Base-by-base conservation (phyloP, 2,329 filamentous ascomycete species). In the Huntiella moniliformis region DNA sequence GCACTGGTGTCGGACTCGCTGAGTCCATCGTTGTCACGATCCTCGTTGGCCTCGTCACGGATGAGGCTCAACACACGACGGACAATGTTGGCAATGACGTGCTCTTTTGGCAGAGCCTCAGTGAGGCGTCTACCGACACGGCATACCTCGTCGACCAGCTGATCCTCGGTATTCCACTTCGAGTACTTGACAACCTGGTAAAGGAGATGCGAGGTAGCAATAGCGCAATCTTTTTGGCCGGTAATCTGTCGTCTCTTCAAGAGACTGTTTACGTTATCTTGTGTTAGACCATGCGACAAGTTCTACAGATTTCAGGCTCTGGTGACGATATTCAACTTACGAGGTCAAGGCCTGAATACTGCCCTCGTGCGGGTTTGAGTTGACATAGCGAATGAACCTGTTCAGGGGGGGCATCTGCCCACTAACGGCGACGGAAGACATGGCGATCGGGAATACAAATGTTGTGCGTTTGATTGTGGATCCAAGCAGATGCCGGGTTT, bases 21-120 rank as follows among this genome's bases (percentile, higher is more conserved):
- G 33, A 60, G 61, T 45, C 54, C 62, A 48, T 78, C 77, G 50
- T 82, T 82, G 18, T 49, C 47, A 48, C 79, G 68, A 54, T 85
- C 80, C 55, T 92, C 84, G 54, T 83, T 79, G 35, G 83, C 82
- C 56, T 96, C 87, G 57, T 95, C 87, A 44, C 91, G 77, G 52
- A 98, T 91, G 52, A 98, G 70, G 38, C 86, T 83, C 34, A 98
- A 67, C 2, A 96, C 82, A 51, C 91, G 78, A 50, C 87, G 77
- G 40, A 95, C 84, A 54, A 98, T 87, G 57, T 98, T 98, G 44
- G 86, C 88, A 38, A 95, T 85, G 4, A 86, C 84, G 54, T 94
- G 79, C 64, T 96, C 91, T 50, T 81, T 75, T 12, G 88, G 88
- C 56, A 93, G 85, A 5, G 91, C 87, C 46, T 80, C 74, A 33